Evolutionary conservation across 306 rosid species (phyloP).

Genomic region (Herpetospermum pedunculosum): DNA sequence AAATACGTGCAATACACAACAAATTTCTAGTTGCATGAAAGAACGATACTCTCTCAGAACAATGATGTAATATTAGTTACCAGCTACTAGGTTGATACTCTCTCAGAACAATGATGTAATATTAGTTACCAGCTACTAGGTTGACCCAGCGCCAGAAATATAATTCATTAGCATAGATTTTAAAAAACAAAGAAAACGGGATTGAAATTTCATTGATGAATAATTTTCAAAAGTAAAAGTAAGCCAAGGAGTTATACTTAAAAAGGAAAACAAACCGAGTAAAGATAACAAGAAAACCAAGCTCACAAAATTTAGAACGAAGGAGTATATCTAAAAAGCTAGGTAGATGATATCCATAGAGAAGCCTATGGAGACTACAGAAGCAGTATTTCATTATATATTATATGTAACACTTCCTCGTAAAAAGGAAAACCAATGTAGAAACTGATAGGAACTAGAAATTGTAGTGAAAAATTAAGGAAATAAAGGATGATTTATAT

Average conservation of each 20-base stretch:
- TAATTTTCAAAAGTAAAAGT: neutral
- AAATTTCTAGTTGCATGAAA: neutral
- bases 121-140: neutral
- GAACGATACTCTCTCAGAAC: neutral
- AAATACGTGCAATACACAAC: neutral
- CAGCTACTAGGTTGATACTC: neutral
- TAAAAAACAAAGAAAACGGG: neutral
- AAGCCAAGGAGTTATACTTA: neutral
- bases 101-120: neutral
- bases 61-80: neutral
- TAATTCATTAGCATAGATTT: neutral
- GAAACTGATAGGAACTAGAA: neutral
- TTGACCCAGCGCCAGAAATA: neutral
- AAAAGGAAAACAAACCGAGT: neutral
- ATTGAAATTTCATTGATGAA: neutral
- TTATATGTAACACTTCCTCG: neutral
- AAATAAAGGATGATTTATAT: neutral
- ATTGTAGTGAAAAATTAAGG: neutral
- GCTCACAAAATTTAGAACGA: neutral
- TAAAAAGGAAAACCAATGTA: neutral
- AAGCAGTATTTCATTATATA: neutral
- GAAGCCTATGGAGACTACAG: neutral
- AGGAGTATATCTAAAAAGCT: neutral
- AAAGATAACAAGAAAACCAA: neutral
- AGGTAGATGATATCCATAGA: neutral